phyloP scores from a whole-genome alignment of 306 rosid species.

The Urtica urens region DNA sequence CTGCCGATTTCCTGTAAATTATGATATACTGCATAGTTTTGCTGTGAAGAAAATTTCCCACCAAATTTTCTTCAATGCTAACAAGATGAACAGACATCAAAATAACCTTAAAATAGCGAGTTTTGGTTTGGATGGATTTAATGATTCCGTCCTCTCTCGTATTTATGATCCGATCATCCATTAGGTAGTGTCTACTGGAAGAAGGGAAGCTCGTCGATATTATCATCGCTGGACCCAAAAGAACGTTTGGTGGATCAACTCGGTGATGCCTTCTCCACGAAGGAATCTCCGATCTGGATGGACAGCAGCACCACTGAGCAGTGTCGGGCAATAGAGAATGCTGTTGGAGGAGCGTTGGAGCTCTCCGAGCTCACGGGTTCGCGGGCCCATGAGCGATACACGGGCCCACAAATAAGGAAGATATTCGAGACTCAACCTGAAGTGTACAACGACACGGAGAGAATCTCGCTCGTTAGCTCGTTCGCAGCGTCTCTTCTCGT shows the following conservation, averaged over 20 bases:
- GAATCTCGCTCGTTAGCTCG: slow-evolving; percentile 95
- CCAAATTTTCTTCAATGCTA: too few relatives aligned
- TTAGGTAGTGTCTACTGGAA: slow-evolving; percentile 77
- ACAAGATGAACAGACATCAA: too few relatives aligned
- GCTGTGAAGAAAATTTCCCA: too few relatives aligned
- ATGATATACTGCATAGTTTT: too few relatives aligned
- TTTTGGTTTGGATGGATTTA: background rate
- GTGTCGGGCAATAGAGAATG: slow-evolving; percentile 68
- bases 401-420: slow-evolving; percentile 88
- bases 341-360: slow-evolving; percentile 84
- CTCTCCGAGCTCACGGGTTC: slow-evolving; percentile 76
- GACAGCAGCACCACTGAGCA: slow-evolving; percentile 80
- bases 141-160: background rate
- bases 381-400: slow-evolving; percentile 65
- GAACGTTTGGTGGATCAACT: slow-evolving; percentile 55
- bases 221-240: slow-evolving; percentile 55
- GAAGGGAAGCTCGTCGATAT: slow-evolving; percentile 44
- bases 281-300: slow-evolving; percentile 91
- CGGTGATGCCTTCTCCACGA: slow-evolving; percentile 42
- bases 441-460: slow-evolving; percentile 57
- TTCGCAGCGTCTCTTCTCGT: slow-evolving; percentile 75
- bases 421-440: slow-evolving; percentile 50
- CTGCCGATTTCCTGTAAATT: too few relatives aligned
- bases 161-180: too few relatives aligned
- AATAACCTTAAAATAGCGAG: too few relatives aligned